Percentiles rank a stretch among this genome's conserved stretches.
Conservation (phyloP, 169 alveolate species). For the Cyclospora cayetanensis region DNA sequence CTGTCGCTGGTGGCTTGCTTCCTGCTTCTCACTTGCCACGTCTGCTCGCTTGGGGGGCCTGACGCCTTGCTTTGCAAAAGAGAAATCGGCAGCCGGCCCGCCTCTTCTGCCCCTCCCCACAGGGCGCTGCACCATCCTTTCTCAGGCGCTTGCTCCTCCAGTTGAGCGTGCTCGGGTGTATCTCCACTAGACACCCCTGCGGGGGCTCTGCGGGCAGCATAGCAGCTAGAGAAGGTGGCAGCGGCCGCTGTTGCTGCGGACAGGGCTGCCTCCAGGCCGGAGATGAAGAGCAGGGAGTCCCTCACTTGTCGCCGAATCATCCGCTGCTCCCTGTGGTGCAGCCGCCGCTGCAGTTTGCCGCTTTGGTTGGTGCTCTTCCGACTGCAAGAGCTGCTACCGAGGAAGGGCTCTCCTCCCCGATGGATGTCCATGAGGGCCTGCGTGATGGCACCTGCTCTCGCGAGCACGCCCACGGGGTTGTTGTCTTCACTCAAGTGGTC, state of each 20-base stretch:
- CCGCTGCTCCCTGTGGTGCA: conserved; percentile 10
- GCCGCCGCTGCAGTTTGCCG: background rate
- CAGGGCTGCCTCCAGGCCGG: conserved; percentile 29
- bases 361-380: background rate
- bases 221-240: background rate
- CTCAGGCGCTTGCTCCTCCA: background rate
- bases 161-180: background rate
- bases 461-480: too few species aligned
- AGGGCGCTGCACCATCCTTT: background rate
- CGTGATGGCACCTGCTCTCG: background rate
- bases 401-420: background rate
- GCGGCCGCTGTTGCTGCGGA: conserved; percentile 15
- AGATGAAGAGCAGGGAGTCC: background rate
- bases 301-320: background rate
- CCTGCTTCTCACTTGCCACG: too few species aligned
- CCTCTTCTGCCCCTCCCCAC: conserved; percentile 35
- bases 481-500: too few species aligned
- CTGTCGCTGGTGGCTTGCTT: background rate
- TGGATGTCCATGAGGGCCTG: background rate
- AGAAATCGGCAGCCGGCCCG: too few species aligned
- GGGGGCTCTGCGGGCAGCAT: background rate
- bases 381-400: background rate
- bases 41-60: too few species aligned
- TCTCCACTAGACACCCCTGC: background rate
- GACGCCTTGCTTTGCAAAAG: too few species aligned